Base-by-base conservation (phyloP, 345 rosid species). In the Carallia pectinifolia region DNA sequence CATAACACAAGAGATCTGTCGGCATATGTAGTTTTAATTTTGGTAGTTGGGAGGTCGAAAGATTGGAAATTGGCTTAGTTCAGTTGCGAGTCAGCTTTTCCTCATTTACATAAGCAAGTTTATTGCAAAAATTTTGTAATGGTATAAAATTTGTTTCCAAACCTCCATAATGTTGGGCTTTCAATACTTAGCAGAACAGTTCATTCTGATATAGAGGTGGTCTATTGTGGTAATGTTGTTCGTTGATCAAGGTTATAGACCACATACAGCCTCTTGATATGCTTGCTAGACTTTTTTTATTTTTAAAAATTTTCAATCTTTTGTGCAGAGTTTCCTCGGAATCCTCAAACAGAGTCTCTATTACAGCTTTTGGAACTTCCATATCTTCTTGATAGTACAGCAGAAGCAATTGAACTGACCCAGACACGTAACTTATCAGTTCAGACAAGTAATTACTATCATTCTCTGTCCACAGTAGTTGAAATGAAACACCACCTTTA, bases 291-390 rank as follows among this genome's bases (percentile, higher is more conserved):
- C 27, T 8, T 29, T 36, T 54, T 23, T 17, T 38, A 29, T 1
- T 29, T 23, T 36, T 9, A 31, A 19, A 19, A 23, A 23, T 37
- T 48, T 50, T 44, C 50, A 40, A 9, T 9, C 30, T 33, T 6
- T 59, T 76, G 38, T n/a, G 73, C 77, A 90, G 99, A 68, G 58
- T 74, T 71, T 68, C 82, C 76, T 67, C 83, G 75, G 65, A 95
- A 89, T 81, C 97, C 96, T 18, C 97, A 92, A 69, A 95, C 94
- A 7, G 72, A 82, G 63, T 83, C 92, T 36, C 81, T 89, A 65
- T 74, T 95, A 84, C 87, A 86, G 79, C 81, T 95, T 63, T 84
- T 95, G 70, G 98, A 82, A 67, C 94, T 92, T 59, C 89, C 97
- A 19, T 85, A 90, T 83, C 85, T 92, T 47, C 96, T 92, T 73